Base-by-base conservation (phyloP, 805 yeast genomes). In the Candida patagonica region DNA sequence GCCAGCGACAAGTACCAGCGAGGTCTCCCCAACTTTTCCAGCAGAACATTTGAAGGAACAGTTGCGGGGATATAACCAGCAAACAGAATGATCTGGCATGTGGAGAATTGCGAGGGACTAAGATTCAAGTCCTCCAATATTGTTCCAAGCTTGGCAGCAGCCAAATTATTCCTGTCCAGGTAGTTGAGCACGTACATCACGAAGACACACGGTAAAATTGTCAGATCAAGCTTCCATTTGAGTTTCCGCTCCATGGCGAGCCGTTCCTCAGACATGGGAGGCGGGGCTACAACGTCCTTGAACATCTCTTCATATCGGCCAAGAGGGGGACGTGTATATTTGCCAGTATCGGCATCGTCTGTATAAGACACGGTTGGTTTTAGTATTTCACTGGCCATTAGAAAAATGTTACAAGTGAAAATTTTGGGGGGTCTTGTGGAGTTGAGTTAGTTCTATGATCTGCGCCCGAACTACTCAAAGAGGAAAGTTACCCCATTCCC, bases 11-110 rank as follows among this genome's bases (percentile, higher is more conserved):
- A 83, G 45, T 78, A 70, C 72, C 80, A 77, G 30, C 67, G 49
- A 48, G 77, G 83, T 3, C 81, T 73, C 7, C 87, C 87, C 16
- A 79, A 41, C 34, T 65, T 68, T 52, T 79, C 78, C 12, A 81
- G 73, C 31, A 80, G 59, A 49, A 79, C 61, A 52, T 79, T 83
- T 3, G 84, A 77, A 0, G 86, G 87, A 8, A 79, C 58, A 53
- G 80, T 86, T 12, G 80, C 73, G n/a, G 62, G 53, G 37, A 79
- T 57, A 51, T 79, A 79, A 27, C 73, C 65, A 2, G 73, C 63
- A 40, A 68, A 62, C 48, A 72, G 72, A 30, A 80, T 62, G 1
- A 83, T 76, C 47, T 65, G 70, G 17, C 82, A 85, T 27, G 63
- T 53, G 54, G 79, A 79, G 54, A 68, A 76, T 42, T 78, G 73